Conservation (phyloP, 1,284 basidiomycete species). For the Violaceomyces palustris region DNA sequence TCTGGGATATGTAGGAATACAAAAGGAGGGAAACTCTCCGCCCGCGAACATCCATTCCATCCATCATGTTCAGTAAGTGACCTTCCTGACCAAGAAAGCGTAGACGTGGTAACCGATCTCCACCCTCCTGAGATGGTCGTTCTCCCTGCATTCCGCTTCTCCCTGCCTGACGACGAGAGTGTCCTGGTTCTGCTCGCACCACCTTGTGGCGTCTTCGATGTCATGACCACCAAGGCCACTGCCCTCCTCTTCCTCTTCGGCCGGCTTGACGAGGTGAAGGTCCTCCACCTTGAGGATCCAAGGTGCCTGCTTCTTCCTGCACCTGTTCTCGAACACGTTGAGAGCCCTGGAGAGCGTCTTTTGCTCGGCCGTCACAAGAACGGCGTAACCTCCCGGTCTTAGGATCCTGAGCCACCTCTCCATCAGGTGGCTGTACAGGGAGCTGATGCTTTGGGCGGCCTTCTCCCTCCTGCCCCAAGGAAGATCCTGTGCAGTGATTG, state of each 20-base stretch:
- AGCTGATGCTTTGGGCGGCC: constrained; percentile 13
- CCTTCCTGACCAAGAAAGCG: constrained; percentile 20
- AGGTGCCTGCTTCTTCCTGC: constrained; percentile 16
- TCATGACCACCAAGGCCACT: neutral
- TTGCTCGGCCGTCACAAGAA: constrained; percentile 26
- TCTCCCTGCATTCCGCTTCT: constrained; percentile 10
- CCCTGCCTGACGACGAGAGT: constrained; percentile 17
- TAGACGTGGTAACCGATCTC: constrained; percentile 35
- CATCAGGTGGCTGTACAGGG: constrained; percentile 19
- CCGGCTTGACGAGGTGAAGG: neutral
- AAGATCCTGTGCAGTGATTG: constrained; percentile 13
- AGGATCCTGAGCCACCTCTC: constrained; percentile 21
- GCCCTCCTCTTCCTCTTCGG: neutral
- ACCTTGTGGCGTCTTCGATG: neutral
- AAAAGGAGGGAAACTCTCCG: no score
- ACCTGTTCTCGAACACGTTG: constrained; percentile 14
- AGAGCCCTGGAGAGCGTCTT: constrained; percentile 16
- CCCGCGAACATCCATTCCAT: no score
- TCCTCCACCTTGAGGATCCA: neutral
- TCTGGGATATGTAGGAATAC: no score
- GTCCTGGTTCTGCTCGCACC: constrained; percentile 6
- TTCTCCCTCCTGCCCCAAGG: constrained; percentile 31
- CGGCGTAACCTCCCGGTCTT: constrained; percentile 19
- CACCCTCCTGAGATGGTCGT: constrained; percentile 20
- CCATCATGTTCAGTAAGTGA: no score